phyloP scores from a whole-genome alignment of 208 protist species.

The Tetramitus jugosus region DNA sequence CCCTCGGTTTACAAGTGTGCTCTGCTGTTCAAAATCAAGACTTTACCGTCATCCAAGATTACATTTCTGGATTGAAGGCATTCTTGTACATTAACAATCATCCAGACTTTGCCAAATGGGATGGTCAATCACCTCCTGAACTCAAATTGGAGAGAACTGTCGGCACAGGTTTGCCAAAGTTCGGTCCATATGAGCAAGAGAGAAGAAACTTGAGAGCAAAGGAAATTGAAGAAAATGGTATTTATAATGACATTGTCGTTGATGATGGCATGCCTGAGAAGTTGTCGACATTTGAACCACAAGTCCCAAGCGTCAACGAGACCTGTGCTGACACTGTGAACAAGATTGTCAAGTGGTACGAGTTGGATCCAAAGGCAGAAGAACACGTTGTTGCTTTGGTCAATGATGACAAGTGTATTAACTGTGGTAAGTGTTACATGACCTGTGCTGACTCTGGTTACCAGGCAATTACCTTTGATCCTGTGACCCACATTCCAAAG shows the following conservation, averaged over 20 bases:
- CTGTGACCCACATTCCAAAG: slow-evolving; percentile 51
- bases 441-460: slow-evolving; percentile 56
- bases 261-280: not conserved
- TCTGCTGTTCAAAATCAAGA: slow-evolving; percentile 68
- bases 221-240: not conserved
- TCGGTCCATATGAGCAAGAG: not conserved
- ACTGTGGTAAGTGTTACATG: slow-evolving; percentile 76
- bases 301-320: slow-evolving; percentile 35
- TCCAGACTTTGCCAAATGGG: slow-evolving; percentile 45
- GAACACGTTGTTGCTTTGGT: slow-evolving; percentile 54
- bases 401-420: slow-evolving; percentile 68
- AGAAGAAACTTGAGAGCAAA: not conserved
- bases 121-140: slow-evolving; percentile 46
- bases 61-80: slow-evolving; percentile 57
- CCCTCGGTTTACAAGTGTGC: slow-evolving; percentile 64
- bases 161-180: not conserved
- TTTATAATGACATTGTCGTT: not conserved
- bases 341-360: slow-evolving; percentile 46
- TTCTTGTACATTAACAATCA: slow-evolving; percentile 54
- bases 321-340: slow-evolving; percentile 44
- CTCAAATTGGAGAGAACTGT: not conserved
- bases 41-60: slow-evolving; percentile 66
- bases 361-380: slow-evolving; percentile 47
- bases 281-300: not conserved
- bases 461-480: slow-evolving; percentile 58